phyloP scores from a whole-genome alignment of 2,329 filamentous ascomycete genomes.

The Verticillium tricorpus region DNA sequence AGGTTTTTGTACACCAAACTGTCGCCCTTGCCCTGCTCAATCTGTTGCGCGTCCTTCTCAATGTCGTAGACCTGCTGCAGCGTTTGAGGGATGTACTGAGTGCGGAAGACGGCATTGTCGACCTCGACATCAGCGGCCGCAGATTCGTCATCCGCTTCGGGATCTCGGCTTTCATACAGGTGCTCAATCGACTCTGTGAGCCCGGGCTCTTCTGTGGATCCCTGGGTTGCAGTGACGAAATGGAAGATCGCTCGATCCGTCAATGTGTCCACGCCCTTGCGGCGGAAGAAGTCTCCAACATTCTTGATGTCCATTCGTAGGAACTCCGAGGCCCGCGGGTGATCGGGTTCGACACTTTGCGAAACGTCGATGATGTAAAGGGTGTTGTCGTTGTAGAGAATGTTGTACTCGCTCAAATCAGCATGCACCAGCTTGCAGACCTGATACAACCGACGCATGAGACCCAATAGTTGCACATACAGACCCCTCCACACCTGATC shows the following conservation, averaged over 20 bases:
- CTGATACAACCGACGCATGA: constrained; percentile 93
- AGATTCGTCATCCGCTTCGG: constrained; percentile 44
- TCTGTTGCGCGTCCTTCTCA: constrained; percentile 79
- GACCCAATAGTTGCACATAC: constrained; percentile 77
- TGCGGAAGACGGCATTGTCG: constrained; percentile 87
- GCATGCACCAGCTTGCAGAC: constrained; percentile 89
- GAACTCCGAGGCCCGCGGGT: constrained; percentile 88
- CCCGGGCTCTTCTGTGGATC: constrained; percentile 54
- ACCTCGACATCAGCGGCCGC: constrained; percentile 60
- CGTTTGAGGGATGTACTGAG: constrained; percentile 95
- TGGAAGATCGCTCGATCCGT: constrained; percentile 76
- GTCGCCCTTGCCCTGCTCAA: constrained; percentile 67
- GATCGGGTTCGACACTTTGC: constrained; percentile 94
- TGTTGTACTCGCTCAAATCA: constrained; percentile 97
- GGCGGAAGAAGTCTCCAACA: constrained; percentile 84
- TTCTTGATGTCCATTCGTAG: constrained; percentile 99
- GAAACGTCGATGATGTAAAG: constrained; percentile 97
- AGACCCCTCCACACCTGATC: constrained; percentile 71
- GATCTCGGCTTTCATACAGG: constrained; percentile 56
- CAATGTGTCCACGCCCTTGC: constrained; percentile 77
- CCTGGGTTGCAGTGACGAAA: constrained; percentile 67
- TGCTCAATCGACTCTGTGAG: constrained; percentile 61
- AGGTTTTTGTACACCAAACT: constrained; percentile 84
- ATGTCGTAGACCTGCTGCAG: constrained; percentile 95
- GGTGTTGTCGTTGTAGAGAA: constrained; percentile 77